These are phyloP conservation scores for Dipteronia sinensis DNA, from an alignment of 345 rosid genomes.

Conservation along the genomic window DNA sequence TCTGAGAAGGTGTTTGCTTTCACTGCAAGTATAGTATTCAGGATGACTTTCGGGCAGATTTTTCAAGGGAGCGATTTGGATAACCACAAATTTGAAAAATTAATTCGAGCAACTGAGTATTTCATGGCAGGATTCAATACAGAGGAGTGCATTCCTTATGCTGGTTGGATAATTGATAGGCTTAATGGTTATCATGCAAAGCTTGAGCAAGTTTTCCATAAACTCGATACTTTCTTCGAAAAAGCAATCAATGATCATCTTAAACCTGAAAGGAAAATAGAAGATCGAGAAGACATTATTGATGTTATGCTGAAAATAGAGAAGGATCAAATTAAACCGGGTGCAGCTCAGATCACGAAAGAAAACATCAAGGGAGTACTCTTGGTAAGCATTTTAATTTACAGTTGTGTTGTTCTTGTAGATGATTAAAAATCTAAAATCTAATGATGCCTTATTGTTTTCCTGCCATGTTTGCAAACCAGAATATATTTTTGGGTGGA, in stretches of 20 bases:
- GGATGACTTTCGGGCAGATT: constrained; percentile 34
- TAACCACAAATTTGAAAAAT: constrained; percentile 23
- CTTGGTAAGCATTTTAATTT: constrained; percentile 28
- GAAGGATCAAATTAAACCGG: constrained; percentile 30
- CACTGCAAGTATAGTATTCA: constrained; percentile 26
- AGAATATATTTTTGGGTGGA: too few relatives aligned
- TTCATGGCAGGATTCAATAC: constrained; percentile 35
- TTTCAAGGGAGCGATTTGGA: constrained; percentile 37
- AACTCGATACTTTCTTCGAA: constrained; percentile 40
- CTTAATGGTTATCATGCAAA: constrained; percentile 32
- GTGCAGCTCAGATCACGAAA: constrained; percentile 28
- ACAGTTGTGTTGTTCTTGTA: too few relatives aligned
- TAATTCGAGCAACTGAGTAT: constrained; percentile 27
- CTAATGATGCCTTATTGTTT: neutral
- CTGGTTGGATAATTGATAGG: constrained; percentile 43
- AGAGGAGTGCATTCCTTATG: constrained; percentile 33
- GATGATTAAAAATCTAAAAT: too few relatives aligned
- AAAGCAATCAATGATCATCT: constrained; percentile 41
- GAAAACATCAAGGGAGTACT: constrained; percentile 53
- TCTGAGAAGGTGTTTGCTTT: constrained; percentile 25
- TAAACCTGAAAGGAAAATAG: constrained; percentile 23
- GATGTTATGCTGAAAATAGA: constrained; percentile 44
- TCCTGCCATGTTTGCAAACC: neutral
- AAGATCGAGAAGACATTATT: constrained; percentile 39
- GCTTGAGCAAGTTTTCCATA: constrained; percentile 35